These are phyloP conservation scores for Pythium apleroticum DNA, from an alignment of 352 stramenopile genomes.

Conservation along the genomic window DNA sequence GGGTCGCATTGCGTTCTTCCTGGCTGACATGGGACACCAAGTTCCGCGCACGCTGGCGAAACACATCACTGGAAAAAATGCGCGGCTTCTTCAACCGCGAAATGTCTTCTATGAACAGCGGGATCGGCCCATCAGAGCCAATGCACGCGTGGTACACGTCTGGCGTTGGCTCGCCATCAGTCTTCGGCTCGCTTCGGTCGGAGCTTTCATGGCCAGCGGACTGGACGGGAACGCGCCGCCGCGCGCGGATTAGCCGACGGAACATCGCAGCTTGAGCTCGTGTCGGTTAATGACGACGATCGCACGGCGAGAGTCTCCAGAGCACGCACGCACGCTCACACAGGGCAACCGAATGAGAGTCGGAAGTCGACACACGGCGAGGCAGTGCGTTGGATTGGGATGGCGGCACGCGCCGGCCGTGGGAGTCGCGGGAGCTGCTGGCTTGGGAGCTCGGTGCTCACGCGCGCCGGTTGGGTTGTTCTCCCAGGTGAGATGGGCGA, in stretches of 20 bases:
- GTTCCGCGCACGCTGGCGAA: conserved; percentile 20
- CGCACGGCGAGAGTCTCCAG: not conserved
- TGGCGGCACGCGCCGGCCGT: not conserved
- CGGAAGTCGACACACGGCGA: not conserved
- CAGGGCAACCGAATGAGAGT: not conserved
- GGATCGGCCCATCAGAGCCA: conserved; percentile 25
- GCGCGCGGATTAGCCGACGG: conserved; percentile 51
- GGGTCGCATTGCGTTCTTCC: conserved; percentile 50
- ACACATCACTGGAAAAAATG: conserved; percentile 7
- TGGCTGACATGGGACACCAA: conserved; percentile 29
- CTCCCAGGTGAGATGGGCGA: not conserved
- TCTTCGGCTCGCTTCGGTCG: conserved; percentile 32
- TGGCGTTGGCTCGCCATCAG: conserved; percentile 25
- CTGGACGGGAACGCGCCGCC: conserved; percentile 57
- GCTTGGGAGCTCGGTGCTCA: not conserved
- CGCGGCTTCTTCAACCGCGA: conserved; percentile 14
- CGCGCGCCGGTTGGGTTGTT: not conserved
- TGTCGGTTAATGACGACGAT: not conserved
- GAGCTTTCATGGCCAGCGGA: conserved; percentile 58
- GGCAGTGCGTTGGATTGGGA: not conserved
- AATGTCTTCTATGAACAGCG: conserved; percentile 22
- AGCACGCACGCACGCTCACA: not conserved
- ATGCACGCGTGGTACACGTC: conserved; percentile 47
- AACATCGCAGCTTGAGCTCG: conserved; percentile 41
- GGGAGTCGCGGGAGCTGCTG: not conserved